Base-by-base conservation (phyloP, 179 eudicot genomes). In the Silene noctiflora region DNA sequence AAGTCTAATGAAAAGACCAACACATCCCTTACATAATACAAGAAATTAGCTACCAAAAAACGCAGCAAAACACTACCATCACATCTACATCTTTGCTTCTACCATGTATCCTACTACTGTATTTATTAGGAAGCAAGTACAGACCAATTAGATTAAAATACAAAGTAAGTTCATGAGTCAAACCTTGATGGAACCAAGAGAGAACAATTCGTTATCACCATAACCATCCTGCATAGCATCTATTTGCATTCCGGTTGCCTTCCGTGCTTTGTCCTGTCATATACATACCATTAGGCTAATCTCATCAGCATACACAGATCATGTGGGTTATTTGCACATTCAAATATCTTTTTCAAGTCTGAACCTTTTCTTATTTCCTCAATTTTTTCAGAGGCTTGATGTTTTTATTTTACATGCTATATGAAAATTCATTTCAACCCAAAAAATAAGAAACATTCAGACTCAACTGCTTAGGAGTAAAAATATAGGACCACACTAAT, bases 191-290 rank as follows among this genome's bases (percentile, higher is more conserved):
- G 96, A 83, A 58, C 91, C 83, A 72, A 94, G 85, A 76, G 96
- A 87, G 77, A 94, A 94, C 85, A 94, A 72, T 51, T 94, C 98
- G 68, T 78, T 79, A 84, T 94, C 97, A 55, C 73, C 78, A 83
- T 88, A 90, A 72, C 91, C 90, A 89, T 94, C 97, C 75, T 81
- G 83, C 48, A 83, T 73, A 55, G 91, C 97, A 85, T 94, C 98
- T 72, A 87, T 84, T 75, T 92, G 97, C 87, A 81, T 84, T 71
- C 97, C 96, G 16, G 87, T 79, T 65, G 89, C 91, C 80, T 92
- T 94, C 65, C 98, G 85, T 75, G 91, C 89, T 82, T 94, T 94
- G 69, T 92, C 98, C 98, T 94, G 86, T n/a, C 61, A 69, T 65
- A 39, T 35, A 20, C 67, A 59, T 2, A 67, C 24, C 10, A 60